Evolutionary conservation across 1,284 basidiomycete genomes (phyloP).

Genomic region (Marasmius tenuissimus): DNA sequence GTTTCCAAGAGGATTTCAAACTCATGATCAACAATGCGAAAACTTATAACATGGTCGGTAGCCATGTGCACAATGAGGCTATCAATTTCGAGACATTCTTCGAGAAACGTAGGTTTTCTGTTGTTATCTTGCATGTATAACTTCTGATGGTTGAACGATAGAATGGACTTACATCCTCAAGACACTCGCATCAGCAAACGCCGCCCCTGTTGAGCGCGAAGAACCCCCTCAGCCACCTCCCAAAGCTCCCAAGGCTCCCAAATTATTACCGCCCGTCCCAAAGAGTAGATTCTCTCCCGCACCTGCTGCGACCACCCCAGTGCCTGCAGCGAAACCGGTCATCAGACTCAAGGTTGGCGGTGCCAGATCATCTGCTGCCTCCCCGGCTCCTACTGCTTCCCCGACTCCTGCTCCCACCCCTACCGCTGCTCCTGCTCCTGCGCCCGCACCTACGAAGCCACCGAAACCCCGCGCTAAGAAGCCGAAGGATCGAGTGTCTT

Average conservation of each 20-base stretch:
- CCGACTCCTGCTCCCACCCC: background rate
- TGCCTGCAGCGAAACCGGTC: conserved; percentile 38
- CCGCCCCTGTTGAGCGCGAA: conserved; percentile 19
- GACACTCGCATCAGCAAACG: conserved; percentile 53
- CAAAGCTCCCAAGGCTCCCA: conserved; percentile 13
- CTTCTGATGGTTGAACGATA: conserved; percentile 25
- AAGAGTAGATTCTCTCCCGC: conserved; percentile 30
- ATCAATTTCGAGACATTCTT: conserved; percentile 81
- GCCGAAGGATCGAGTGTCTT: conserved; percentile 25
- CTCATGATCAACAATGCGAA: conserved; percentile 90
- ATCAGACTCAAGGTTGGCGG: conserved; percentile 58
- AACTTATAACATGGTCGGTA: conserved; percentile 78
- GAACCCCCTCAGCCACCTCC: conserved; percentile 25
- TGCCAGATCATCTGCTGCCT: conserved; percentile 23
- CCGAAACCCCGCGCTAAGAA: conserved; percentile 47
- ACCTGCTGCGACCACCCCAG: conserved; percentile 16
- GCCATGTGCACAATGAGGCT: conserved; percentile 78
- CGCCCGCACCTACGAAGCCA: background rate
- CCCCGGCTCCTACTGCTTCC: background rate
- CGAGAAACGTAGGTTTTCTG: conserved; percentile 68
- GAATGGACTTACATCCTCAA: conserved; percentile 80
- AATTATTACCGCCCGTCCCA: conserved; percentile 28
- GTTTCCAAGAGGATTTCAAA: conserved; percentile 85
- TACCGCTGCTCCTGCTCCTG: background rate
- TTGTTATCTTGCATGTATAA: background rate